These are phyloP conservation scores for Arabidopsis thaliana DNA, from an alignment of 345 rosid species.

Conservation along the genomic window TAIR10.1 NC_003071.7:11274501-11275000, in stretches of 20 bases:
- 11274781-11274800: neutral
- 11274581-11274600: neutral
- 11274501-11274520: neutral
- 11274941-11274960: conserved; percentile 37
- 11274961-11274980: neutral
- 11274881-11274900: conserved; percentile 84
- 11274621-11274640: conserved; percentile 7
- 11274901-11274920: conserved; percentile 72
- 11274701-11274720: neutral
- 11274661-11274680: neutral
- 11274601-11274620: neutral
- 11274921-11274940: conserved; percentile 88
- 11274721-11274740: conserved; percentile 1
- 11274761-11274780: neutral
- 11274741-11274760: neutral
- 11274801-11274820: neutral
- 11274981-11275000: conserved; percentile 21
- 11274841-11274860: conserved; percentile 69
- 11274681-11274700: neutral
- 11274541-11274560: neutral
- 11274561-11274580: neutral
- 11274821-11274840: conserved; percentile 53
- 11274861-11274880: conserved; percentile 93
- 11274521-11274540: neutral
- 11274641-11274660: neutral